Evolutionary conservation across 192 early-diverging fungal genomes (phyloP).

Genomic region (Coemansia sp.): DNA sequence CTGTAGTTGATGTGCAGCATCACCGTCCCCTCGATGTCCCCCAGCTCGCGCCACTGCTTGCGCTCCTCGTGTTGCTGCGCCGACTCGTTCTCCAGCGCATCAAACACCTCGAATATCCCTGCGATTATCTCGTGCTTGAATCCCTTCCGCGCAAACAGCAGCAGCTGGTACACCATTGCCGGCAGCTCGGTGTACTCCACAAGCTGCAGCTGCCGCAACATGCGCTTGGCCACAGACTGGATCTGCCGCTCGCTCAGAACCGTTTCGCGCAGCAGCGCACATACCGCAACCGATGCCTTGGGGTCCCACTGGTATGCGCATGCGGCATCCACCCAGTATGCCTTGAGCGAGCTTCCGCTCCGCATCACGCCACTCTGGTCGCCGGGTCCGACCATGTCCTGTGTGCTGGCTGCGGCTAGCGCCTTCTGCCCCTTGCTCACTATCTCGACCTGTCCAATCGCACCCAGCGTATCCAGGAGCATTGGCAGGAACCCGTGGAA

Average conservation of each 20-base stretch:
- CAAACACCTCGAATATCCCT: slow-evolving; percentile 62
- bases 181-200: slow-evolving; percentile 56
- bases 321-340: slow-evolving; percentile 47
- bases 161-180: slow-evolving; percentile 65
- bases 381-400: not conserved
- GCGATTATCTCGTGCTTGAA: slow-evolving; percentile 57
- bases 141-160: slow-evolving; percentile 65
- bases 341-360: slow-evolving; percentile 29
- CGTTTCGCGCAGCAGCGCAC: slow-evolving; percentile 37
- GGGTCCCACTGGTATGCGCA: slow-evolving; percentile 47
- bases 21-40: slow-evolving; percentile 65
- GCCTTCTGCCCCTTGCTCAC: slow-evolving; percentile 1
- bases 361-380: slow-evolving; percentile 20
- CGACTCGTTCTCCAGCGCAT: slow-evolving; percentile 44
- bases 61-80: not conserved
- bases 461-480: slow-evolving; percentile 44
- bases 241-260: slow-evolving; percentile 18
- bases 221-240: slow-evolving; percentile 21
- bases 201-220: slow-evolving; percentile 30
- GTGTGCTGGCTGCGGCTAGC: slow-evolving; percentile 2
- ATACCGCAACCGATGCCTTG: slow-evolving; percentile 24
- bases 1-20: slow-evolving; percentile 72
- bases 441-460: slow-evolving; percentile 41
- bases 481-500: slow-evolving; percentile 29
- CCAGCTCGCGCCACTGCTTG: slow-evolving; percentile 40